Percentiles rank a stretch among this genome's conserved stretches.
phyloP scores from a whole-genome alignment of 2,329 filamentous ascomycete genomes.

The Colletotrichum eremochloae region DNA sequence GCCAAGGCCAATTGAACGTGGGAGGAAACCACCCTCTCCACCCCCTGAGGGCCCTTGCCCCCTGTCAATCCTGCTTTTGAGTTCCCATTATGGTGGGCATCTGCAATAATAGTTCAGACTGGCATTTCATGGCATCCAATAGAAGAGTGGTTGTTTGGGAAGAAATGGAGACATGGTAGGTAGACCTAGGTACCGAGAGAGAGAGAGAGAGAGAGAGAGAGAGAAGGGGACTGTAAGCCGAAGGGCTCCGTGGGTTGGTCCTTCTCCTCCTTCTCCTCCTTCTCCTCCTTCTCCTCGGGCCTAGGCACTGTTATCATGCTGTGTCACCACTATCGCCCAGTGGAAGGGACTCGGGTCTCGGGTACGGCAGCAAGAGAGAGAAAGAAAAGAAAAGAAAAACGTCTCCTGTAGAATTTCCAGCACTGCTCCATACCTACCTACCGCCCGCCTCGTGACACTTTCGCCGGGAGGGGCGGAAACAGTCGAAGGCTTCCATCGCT shows the following conservation, averaged over 20 bases:
- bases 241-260: too few species aligned
- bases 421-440: background rate
- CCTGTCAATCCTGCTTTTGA: slow-evolving; percentile 14
- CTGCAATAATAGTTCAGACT: background rate
- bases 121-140: slow-evolving; percentile 31
- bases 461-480: slow-evolving; percentile 34
- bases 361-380: too few species aligned
- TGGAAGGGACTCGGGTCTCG: background rate
- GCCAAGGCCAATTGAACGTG: slow-evolving; percentile 1
- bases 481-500: slow-evolving; percentile 40
- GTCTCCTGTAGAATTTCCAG: background rate
- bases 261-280: background rate
- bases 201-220: too few species aligned
- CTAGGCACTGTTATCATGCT: background rate
- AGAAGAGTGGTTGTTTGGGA: background rate
- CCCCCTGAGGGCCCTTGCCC: background rate
- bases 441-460: slow-evolving; percentile 17
- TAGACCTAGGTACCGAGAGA: too few species aligned
- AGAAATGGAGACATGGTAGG: background rate
- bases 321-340: background rate
- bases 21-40: background rate
- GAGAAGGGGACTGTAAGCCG: too few species aligned
- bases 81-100: slow-evolving; percentile 16
- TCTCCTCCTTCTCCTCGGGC: background rate
- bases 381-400: background rate